phyloP scores from a whole-genome alignment of 805 yeast species.

The Saccharomycopsis schoenii region DNA sequence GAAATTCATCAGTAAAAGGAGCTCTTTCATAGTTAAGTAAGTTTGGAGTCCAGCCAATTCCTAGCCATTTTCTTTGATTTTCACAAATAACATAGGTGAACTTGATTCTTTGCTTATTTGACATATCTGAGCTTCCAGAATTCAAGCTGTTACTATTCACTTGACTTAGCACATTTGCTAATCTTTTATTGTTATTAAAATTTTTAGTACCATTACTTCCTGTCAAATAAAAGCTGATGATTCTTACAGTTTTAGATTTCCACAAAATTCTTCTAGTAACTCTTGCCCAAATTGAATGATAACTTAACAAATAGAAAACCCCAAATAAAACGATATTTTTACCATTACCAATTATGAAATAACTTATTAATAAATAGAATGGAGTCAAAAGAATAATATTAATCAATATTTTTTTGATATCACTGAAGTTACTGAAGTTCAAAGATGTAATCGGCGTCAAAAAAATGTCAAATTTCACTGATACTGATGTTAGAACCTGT shows the following conservation, averaged over 20 bases:
- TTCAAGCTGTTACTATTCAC: constrained; percentile 22
- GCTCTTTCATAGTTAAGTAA: constrained; percentile 86
- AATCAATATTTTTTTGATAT: constrained; percentile 67
- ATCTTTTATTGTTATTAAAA: constrained; percentile 30
- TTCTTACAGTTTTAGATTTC: constrained; percentile 66
- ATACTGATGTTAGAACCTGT: constrained; percentile 61
- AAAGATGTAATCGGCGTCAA: constrained; percentile 70
- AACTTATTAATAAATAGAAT: constrained; percentile 59
- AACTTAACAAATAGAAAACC: constrained; percentile 49
- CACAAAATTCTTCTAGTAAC: constrained; percentile 78
- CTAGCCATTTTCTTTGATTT: constrained; percentile 94
- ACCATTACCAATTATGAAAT: constrained; percentile 56
- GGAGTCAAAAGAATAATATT: constrained; percentile 86
- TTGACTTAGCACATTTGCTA: constrained; percentile 31
- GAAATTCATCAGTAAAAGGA: constrained; percentile 94
- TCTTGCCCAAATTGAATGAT: constrained; percentile 78
- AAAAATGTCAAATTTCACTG: constrained; percentile 66
- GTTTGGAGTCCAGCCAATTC: constrained; percentile 95
- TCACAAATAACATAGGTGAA: constrained; percentile 91
- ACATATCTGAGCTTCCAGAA: constrained; percentile 10
- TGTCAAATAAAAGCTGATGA: constrained; percentile 69
- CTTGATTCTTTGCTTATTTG: constrained; percentile 44
- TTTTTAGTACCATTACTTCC: constrained; percentile 62
- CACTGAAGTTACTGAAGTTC: constrained; percentile 58
- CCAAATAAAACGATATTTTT: constrained; percentile 45